Evolutionary conservation across 108 stramenopile genomes (phyloP).

Genomic region (Nannochloropsis oceanica): DNA sequence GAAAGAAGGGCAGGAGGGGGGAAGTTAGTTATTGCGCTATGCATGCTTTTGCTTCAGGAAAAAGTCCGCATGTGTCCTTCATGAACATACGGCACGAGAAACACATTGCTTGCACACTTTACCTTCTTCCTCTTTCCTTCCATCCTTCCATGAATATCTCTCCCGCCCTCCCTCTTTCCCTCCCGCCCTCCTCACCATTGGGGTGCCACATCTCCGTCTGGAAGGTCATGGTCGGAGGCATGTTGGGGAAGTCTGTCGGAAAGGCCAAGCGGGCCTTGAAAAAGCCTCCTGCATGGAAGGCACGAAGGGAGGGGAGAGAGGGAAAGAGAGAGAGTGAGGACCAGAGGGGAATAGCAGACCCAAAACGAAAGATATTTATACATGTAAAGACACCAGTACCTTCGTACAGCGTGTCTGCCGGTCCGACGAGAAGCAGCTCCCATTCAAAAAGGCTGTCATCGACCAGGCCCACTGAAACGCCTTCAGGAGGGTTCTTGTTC

Average conservation of each 20-base stretch:
- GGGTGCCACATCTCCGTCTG: slow-evolving; percentile 94
- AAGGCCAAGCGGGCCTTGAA: slow-evolving; percentile 86
- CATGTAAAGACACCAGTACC: background rate
- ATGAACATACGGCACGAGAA: no score
- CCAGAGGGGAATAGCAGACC: background rate
- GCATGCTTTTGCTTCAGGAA: no score
- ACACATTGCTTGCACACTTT: no score
- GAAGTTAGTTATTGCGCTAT: no score
- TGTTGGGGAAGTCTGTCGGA: slow-evolving; percentile 89
- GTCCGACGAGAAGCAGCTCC: slow-evolving; percentile 90
- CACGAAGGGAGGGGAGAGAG: background rate
- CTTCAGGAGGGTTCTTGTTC: slow-evolving; percentile 46
- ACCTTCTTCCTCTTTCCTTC: no score
- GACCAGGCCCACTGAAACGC: slow-evolving; percentile 44
- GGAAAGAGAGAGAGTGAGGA: background rate
- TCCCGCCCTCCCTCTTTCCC: background rate
- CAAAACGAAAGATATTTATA: background rate
- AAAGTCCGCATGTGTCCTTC: no score
- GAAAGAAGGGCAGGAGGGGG: no score
- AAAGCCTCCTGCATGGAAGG: slow-evolving; percentile 86
- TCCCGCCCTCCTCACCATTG: slow-evolving; percentile 61
- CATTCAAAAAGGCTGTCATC: slow-evolving; percentile 61
- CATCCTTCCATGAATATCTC: background rate
- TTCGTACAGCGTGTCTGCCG: slow-evolving; percentile 33
- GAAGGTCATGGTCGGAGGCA: slow-evolving; percentile 84